Evolutionary conservation across 805 yeast species (phyloP).

Genomic region (Ogataea populi-albae): DNA sequence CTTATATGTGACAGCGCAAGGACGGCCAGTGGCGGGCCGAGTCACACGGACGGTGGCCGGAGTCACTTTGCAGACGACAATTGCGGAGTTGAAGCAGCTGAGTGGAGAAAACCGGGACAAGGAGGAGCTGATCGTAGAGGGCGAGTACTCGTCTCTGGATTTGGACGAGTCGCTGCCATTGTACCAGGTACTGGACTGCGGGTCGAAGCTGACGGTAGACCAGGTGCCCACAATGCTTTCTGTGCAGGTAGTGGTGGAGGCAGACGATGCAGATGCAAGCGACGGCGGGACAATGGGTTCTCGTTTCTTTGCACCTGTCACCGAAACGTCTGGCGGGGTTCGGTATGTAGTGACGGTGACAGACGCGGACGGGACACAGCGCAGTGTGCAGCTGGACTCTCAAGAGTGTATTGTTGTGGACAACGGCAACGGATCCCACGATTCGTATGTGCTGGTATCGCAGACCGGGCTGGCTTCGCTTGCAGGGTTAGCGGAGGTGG

Average conservation of each 20-base stretch:
- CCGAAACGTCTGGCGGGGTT: slow-evolving; percentile 6
- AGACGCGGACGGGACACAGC: slow-evolving; percentile 12
- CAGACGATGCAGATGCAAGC: not conserved
- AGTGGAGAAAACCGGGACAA: slow-evolving; percentile 6
- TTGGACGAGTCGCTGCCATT: slow-evolving; percentile 14
- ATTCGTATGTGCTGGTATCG: slow-evolving; percentile 39
- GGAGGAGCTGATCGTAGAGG: slow-evolving; percentile 16
- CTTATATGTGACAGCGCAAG: slow-evolving; percentile 6
- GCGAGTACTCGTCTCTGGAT: slow-evolving; percentile 14
- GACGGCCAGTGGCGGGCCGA: not conserved
- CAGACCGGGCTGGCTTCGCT: slow-evolving; percentile 36
- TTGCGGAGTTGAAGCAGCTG: slow-evolving; percentile 12
- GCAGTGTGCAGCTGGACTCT: slow-evolving; percentile 29
- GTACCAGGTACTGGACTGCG: slow-evolving; percentile 17
- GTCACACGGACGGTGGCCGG: slow-evolving; percentile 4
- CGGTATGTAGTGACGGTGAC: slow-evolving; percentile 28
- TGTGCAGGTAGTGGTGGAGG: slow-evolving; percentile 9
- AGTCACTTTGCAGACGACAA: slow-evolving; percentile 18
- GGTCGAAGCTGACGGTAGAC: slow-evolving; percentile 11
- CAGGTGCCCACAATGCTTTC: slow-evolving; percentile 21
- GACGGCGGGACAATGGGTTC: slow-evolving; percentile 6
- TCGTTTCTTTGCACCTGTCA: slow-evolving; percentile 5
- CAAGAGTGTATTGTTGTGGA: slow-evolving; percentile 44
- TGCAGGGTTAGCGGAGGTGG: slow-evolving; percentile 13
- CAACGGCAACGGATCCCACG: slow-evolving; percentile 23